A percentile compares a stretch with the other conserved stretches of the same genome.
Conservation (phyloP, 371 early-diverging fungal genomes). For the Dinochytrium kinnereticum region DNA sequence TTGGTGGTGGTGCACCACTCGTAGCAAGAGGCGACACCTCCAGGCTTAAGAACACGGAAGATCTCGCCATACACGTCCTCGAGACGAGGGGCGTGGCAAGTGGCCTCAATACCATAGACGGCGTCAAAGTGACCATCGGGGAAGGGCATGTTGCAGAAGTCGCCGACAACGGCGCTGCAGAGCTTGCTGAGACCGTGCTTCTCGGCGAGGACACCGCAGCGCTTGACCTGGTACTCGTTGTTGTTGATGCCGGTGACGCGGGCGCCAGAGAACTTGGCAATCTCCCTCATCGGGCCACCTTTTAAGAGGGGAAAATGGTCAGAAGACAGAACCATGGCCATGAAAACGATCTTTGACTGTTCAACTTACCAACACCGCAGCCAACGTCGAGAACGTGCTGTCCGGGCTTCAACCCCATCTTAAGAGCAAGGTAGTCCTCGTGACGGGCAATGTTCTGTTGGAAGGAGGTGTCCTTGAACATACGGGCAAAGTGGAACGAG, state of each 20-base stretch:
- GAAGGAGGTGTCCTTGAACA: conserved; percentile 78
- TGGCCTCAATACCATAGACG: conserved; percentile 92
- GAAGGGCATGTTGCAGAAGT: conserved; percentile 92
- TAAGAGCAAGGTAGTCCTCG: conserved; percentile 84
- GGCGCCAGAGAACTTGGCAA: conserved; percentile 86
- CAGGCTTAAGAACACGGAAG: conserved; percentile 90
- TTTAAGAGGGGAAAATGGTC: not conserved
- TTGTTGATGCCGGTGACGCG: conserved; percentile 92
- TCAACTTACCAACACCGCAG: conserved; percentile 80
- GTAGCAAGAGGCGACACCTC: conserved; percentile 86
- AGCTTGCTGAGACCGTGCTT: conserved; percentile 60
- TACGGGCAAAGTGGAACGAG: conserved; percentile 91
- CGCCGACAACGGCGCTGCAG: conserved; percentile 68
- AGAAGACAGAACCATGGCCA: not conserved
- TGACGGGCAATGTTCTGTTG: conserved; percentile 85
- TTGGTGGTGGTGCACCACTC: conserved; percentile 91
- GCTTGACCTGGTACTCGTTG: conserved; percentile 90
- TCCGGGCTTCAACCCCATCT: conserved; percentile 69
- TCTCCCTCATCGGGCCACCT: conserved; percentile 91
- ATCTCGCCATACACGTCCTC: conserved; percentile 87
- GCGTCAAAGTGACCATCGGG: conserved; percentile 82
- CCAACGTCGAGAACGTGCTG: conserved; percentile 81
- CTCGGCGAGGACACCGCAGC: conserved; percentile 75
- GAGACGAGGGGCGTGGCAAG: conserved; percentile 72
- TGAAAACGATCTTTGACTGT: too few relatives aligned